Evolutionary conservation across 2,329 filamentous ascomycete species (phyloP).

Genomic region (Grosmannia huntii): DNA sequence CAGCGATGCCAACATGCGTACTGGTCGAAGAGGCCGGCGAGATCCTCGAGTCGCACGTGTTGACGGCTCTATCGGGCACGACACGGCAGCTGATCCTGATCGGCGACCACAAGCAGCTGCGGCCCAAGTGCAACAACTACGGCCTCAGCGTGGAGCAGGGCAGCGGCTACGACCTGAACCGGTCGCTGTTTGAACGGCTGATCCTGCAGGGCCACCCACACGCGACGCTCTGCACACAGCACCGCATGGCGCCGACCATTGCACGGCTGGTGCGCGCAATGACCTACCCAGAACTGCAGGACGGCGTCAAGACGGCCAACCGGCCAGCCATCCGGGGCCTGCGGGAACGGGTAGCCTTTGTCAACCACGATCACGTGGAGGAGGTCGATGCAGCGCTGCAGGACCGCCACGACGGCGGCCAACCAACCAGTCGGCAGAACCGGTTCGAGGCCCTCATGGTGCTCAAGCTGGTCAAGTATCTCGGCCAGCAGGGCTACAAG

Average conservation of each 20-base stretch:
- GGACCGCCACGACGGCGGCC: slow-evolving; percentile 33
- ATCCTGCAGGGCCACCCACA: slow-evolving; percentile 41
- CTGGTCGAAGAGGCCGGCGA: slow-evolving; percentile 64
- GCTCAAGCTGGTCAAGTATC: slow-evolving; percentile 49
- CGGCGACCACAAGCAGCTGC: slow-evolving; percentile 61
- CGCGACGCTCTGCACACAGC: slow-evolving; percentile 45
- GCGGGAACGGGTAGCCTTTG: slow-evolving; percentile 46
- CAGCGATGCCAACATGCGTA: slow-evolving; percentile 43
- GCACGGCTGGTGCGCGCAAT: slow-evolving; percentile 32
- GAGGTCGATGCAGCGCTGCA: slow-evolving; percentile 24
- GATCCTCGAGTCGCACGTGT: slow-evolving; percentile 54
- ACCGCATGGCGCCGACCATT: slow-evolving; percentile 58
- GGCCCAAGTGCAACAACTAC: slow-evolving; percentile 54
- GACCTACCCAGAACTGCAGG: slow-evolving; percentile 48
- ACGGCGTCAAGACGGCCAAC: slow-evolving; percentile 33
- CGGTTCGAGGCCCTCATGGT: slow-evolving; percentile 53
- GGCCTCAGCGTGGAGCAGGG: slow-evolving; percentile 48
- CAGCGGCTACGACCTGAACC: slow-evolving; percentile 52
- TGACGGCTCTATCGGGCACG: slow-evolving; percentile 40
- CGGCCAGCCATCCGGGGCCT: slow-evolving; percentile 42
- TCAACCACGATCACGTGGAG: slow-evolving; percentile 50
- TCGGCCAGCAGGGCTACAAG: slow-evolving; percentile 59
- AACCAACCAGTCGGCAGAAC: slow-evolving; percentile 35
- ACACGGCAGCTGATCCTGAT: slow-evolving; percentile 56
- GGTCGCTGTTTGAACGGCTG: slow-evolving; percentile 57